Conservation (phyloP, 768 basidiomycete genomes). For the Xerocomellus dryophilus region DNA sequence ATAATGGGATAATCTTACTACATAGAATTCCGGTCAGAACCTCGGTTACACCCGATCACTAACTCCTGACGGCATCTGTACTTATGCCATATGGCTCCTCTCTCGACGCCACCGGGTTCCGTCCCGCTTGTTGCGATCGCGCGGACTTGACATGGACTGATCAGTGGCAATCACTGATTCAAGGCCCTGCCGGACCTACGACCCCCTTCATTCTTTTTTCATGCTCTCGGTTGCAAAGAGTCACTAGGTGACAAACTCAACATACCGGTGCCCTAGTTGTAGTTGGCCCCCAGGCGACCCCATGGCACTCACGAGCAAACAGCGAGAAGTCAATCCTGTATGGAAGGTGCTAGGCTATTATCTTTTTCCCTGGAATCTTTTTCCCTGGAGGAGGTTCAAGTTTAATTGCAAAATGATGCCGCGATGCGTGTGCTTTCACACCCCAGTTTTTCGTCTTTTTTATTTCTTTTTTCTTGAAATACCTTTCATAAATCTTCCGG, state of each 20-base stretch:
- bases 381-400: slow-evolving; percentile 14
- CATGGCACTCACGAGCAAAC: slow-evolving; percentile 7
- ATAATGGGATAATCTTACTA: slow-evolving; percentile 21
- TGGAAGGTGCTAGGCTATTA: slow-evolving; percentile 22
- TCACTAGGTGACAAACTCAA: slow-evolving; percentile 11
- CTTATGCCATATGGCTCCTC: slow-evolving; percentile 25
- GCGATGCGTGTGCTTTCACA: slow-evolving; percentile 21
- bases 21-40: background rate
- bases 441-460: slow-evolving; percentile 9
- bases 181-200: slow-evolving; percentile 13
- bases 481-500: background rate
- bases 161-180: slow-evolving; percentile 25
- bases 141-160: slow-evolving; percentile 24
- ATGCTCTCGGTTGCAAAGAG: slow-evolving; percentile 8
- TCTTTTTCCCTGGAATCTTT: slow-evolving; percentile 18
- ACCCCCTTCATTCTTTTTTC: slow-evolving; percentile 17
- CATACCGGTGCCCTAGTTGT: slow-evolving; percentile 2
- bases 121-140: slow-evolving; percentile 27
- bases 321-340: slow-evolving; percentile 19
- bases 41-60: slow-evolving; percentile 29
- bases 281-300: background rate
- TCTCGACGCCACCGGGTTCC: slow-evolving; percentile 27
- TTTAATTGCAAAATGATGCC: slow-evolving; percentile 20
- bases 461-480: background rate
- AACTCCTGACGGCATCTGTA: slow-evolving; percentile 24